Base-by-base conservation (phyloP, 192 early-diverging fungal genomes). In the Tieghemiomyces parasiticus region DNA sequence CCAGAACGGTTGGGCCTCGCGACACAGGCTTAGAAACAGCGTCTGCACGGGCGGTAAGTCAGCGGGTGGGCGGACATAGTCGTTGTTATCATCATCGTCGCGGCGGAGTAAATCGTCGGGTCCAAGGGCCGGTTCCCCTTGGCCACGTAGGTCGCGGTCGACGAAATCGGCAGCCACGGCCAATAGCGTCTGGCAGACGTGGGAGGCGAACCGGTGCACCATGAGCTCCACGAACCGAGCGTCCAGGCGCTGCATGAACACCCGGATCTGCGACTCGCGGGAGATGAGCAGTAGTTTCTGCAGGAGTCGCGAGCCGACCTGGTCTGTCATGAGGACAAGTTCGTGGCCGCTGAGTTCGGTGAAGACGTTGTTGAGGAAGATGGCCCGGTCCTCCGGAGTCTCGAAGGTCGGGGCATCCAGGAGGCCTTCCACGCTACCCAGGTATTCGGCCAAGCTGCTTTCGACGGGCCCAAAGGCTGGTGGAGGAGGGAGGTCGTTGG, bases 171-270 rank as follows among this genome's bases (percentile, higher is more conserved):
- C 84, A 24, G 77, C 79, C 4, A 90, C 63, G 10, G 78, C 74
- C 47, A 92, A 66, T 20, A 93, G 63, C 19, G 90, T 89, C 75
- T 93, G 91, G 51, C 81, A 79, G 0, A 90, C 89, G 61, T 93
- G 91, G 0, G 89, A 92, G 2, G 87, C 88, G 63, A 88, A 92
- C 52, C 82, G 86, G 63, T 93, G 89, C 20, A 80, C 75, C 33
- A 89, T 88, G 42, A 93, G 72, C 55, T 80, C 76, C 28, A 78
- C 59, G 35, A 69, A 77, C 53, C 78, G 74, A 58, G 80, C 78
- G 42, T 73, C 73, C 24, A 82, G 64, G 35, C 72, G 65, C 58
- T 77, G 71, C 61, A 85, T 74, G 60, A 89, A 85, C 22, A 81
- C 73, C 26, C 87, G 78, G 24, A 91, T 69, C 63, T 88, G 86